A percentile compares a stretch with the other conserved stretches of the same genome.
Conservation (phyloP, 2,329 filamentous ascomycete species). For the Mycocentrospora acerina region DNA sequence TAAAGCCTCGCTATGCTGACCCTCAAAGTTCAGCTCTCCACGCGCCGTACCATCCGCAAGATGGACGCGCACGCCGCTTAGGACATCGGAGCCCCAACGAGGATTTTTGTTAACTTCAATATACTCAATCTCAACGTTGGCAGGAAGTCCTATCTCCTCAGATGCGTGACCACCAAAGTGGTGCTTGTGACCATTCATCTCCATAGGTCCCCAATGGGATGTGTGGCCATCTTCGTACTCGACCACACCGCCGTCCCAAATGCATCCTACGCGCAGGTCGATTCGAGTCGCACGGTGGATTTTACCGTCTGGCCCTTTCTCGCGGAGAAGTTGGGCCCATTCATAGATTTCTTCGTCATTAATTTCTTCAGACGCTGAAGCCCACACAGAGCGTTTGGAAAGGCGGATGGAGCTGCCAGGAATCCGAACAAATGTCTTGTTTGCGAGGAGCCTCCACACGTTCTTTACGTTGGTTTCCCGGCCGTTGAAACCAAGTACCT, state of each 20-base stretch:
- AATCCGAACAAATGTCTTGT: conserved; percentile 39
- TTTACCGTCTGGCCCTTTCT: conserved; percentile 26
- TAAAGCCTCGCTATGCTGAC: conserved; percentile 2
- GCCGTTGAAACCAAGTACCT: conserved; percentile 46
- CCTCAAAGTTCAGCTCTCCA: conserved; percentile 40
- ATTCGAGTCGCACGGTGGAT: conserved; percentile 46
- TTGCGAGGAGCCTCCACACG: conserved; percentile 36
- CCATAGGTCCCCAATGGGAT: conserved; percentile 45
- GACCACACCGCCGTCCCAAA: conserved; percentile 50
- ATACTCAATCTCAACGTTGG: conserved; percentile 30
- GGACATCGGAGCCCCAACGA: background rate
- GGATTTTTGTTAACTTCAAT: conserved; percentile 28
- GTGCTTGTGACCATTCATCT: conserved; percentile 25
- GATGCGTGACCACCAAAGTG: conserved; percentile 37
- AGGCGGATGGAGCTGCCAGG: conserved; percentile 44
- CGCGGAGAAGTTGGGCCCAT: conserved; percentile 21
- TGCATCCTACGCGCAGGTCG: conserved; percentile 49
- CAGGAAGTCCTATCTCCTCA: conserved; percentile 28
- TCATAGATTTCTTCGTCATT: conserved; percentile 10
- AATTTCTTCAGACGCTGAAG: conserved; percentile 1
- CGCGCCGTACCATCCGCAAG: conserved; percentile 31
- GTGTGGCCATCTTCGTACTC: conserved; percentile 48
- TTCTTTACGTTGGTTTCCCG: conserved; percentile 35
- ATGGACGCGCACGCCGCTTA: conserved; percentile 35
- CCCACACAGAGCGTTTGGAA: conserved; percentile 40